Evolutionary conservation across 352 stramenopile species (phyloP).

Genomic region (Globisporangium carolinianum): DNA sequence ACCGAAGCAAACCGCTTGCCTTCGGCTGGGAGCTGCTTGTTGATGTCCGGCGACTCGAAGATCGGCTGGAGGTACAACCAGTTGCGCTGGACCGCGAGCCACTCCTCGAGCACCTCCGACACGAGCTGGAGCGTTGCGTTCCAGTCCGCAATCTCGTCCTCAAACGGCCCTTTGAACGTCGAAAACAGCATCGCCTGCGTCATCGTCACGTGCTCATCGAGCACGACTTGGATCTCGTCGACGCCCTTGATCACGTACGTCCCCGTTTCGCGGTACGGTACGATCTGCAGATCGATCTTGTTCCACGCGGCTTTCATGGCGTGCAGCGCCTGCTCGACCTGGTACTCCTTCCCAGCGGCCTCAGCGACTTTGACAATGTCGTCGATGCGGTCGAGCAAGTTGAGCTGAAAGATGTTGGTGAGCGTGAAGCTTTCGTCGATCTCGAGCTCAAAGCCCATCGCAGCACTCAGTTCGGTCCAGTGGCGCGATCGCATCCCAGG

Average conservation of each 20-base stretch:
- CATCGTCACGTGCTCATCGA: slow-evolving; percentile 95
- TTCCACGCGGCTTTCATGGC: slow-evolving; percentile 92
- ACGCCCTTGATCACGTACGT: slow-evolving; percentile 94
- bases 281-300: slow-evolving; percentile 85
- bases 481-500: slow-evolving; percentile 92
- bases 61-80: slow-evolving; percentile 96
- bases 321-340: slow-evolving; percentile 89
- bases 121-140: slow-evolving; percentile 88
- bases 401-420: slow-evolving; percentile 81
- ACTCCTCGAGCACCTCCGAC: slow-evolving; percentile 92
- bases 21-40: slow-evolving; percentile 93
- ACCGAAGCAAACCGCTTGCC: slow-evolving; percentile 93
- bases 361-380: slow-evolving; percentile 91
- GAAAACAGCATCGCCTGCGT: slow-evolving; percentile 96
- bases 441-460: slow-evolving; percentile 77
- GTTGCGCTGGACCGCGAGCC: slow-evolving; percentile 92
- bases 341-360: slow-evolving; percentile 92
- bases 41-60: slow-evolving; percentile 94
- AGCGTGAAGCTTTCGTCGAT: slow-evolving; percentile 87
- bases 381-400: slow-evolving; percentile 82
- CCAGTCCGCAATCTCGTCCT: slow-evolving; percentile 92
- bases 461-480: slow-evolving; percentile 88
- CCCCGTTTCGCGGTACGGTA: slow-evolving; percentile 89
- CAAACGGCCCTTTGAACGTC: slow-evolving; percentile 93
- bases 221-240: slow-evolving; percentile 91